Evolutionary conservation across 345 rosid genomes (phyloP).

Genomic region (Gossypium stocksii): DNA sequence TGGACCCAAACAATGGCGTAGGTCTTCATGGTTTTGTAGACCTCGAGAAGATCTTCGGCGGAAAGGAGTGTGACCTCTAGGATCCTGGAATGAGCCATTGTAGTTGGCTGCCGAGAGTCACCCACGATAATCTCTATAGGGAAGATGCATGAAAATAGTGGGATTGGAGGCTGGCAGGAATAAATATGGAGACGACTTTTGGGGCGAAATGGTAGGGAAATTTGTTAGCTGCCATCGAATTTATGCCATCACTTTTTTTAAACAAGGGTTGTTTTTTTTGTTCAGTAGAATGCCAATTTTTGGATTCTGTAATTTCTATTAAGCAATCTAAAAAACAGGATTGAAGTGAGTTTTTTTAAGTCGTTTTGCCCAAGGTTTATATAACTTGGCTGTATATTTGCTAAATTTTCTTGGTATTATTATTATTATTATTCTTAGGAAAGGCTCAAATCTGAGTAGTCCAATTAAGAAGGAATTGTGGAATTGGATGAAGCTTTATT

Average conservation of each 20-base stretch:
- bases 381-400: too few species aligned
- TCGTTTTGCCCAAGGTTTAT: too few species aligned
- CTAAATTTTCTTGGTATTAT: too few species aligned
- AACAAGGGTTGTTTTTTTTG: neutral
- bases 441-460: too few species aligned
- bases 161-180: neutral
- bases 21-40: conserved; percentile 76
- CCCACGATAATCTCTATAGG: neutral
- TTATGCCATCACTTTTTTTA: neutral
- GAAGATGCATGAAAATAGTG: neutral
- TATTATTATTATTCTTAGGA: too few species aligned
- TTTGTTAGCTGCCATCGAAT: neutral
- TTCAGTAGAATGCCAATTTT: neutral
- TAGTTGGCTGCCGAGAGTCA: neutral
- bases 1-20: conserved; percentile 79
- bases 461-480: too few species aligned
- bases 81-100: conserved; percentile 47
- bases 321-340: too few species aligned
- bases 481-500: too few species aligned
- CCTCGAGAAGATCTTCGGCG: conserved; percentile 67
- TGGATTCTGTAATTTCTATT: too few species aligned
- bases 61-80: conserved; percentile 71
- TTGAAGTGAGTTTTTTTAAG: too few species aligned
- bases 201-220: neutral
- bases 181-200: neutral